A percentile compares a stretch with the other conserved stretches of the same genome.
Evolutionary conservation across 2,329 filamentous ascomycete species (phyloP).

Genomic region (Thielaviopsis populi): DNA sequence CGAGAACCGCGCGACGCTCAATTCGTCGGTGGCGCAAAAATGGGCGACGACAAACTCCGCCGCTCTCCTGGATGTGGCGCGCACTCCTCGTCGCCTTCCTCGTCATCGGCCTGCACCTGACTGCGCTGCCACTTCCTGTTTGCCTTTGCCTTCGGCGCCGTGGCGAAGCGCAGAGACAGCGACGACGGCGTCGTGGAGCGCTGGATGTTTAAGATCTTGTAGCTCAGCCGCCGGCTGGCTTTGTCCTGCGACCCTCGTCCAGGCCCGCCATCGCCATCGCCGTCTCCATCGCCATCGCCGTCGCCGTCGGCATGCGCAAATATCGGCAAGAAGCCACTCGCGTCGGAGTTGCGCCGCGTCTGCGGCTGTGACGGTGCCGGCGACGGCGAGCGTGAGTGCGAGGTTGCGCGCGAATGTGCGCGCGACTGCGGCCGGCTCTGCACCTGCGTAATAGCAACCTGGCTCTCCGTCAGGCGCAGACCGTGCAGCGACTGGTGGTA

Average conservation of each 20-base stretch:
- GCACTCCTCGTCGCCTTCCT: slow-evolving; percentile 10
- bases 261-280: slow-evolving; percentile 1
- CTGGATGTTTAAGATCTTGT: slow-evolving; percentile 14
- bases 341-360: slow-evolving; percentile 5
- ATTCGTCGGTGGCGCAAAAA: neutral
- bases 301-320: slow-evolving; percentile 11
- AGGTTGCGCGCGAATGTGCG: neutral
- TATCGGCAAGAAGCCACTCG: slow-evolving; percentile 12
- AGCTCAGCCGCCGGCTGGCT: slow-evolving; percentile 13
- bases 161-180: slow-evolving; percentile 14
- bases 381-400: neutral
- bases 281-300: slow-evolving; percentile 4
- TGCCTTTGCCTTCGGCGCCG: slow-evolving; percentile 9
- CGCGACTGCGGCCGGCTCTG: neutral
- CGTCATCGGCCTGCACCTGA: neutral
- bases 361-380: neutral
- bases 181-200: slow-evolving; percentile 13
- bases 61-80: slow-evolving; percentile 12
- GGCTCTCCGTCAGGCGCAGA: neutral
- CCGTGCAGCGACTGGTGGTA: neutral
- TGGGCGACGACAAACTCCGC: slow-evolving; percentile 7
- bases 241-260: neutral
- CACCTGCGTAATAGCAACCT: neutral
- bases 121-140: slow-evolving; percentile 2
- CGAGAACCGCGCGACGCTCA: neutral